phyloP scores from a whole-genome alignment of 352 stramenopile genomes.

The Pythium scleroteichum region DNA sequence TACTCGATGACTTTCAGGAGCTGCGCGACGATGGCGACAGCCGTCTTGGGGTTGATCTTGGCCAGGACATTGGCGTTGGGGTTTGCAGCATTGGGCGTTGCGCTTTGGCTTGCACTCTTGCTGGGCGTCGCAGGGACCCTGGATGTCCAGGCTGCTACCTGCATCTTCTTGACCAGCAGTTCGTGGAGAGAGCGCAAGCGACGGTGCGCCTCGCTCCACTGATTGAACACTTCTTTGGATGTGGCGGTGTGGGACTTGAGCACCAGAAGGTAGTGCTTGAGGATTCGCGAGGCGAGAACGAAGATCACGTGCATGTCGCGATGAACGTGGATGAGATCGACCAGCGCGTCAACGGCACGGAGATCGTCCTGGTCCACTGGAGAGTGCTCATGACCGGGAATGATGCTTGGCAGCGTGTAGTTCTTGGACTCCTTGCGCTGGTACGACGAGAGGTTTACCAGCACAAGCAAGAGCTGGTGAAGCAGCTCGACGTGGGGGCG shows the following conservation, averaged over 20 bases:
- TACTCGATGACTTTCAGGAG: slow-evolving; percentile 47
- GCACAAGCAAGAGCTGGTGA: slow-evolving; percentile 75
- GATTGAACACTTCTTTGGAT: slow-evolving; percentile 22
- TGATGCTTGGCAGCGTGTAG: slow-evolving; percentile 35
- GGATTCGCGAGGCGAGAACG: slow-evolving; percentile 54
- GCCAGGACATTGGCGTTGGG: slow-evolving; percentile 49
- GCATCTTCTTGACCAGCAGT: slow-evolving; percentile 57
- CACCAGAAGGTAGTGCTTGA: slow-evolving; percentile 60
- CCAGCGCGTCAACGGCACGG: slow-evolving; percentile 81
- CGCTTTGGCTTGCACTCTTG: slow-evolving; percentile 5
- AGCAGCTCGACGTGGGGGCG: slow-evolving; percentile 95
- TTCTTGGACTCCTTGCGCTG: slow-evolving; percentile 38
- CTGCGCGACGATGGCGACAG: slow-evolving; percentile 50
- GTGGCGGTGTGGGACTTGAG: slow-evolving; percentile 20
- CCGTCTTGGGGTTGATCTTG: slow-evolving; percentile 73
- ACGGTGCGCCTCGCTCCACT: slow-evolving; percentile 59
- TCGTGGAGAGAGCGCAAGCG: slow-evolving; percentile 51
- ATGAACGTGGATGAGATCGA: slow-evolving; percentile 96
- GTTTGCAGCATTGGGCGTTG: slow-evolving; percentile 26
- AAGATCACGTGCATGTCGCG: slow-evolving; percentile 88
- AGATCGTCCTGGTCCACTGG: slow-evolving; percentile 57
- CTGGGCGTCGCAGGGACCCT: slow-evolving; percentile 9
- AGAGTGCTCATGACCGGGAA: slow-evolving; percentile 9
- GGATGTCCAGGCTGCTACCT: slow-evolving; percentile 46
- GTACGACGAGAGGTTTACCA: slow-evolving; percentile 89